Percentiles rank a stretch among this genome's conserved stretches.
Conservation (phyloP, 495 filamentous ascomycete species). For the Elasticomyces elasticus region DNA sequence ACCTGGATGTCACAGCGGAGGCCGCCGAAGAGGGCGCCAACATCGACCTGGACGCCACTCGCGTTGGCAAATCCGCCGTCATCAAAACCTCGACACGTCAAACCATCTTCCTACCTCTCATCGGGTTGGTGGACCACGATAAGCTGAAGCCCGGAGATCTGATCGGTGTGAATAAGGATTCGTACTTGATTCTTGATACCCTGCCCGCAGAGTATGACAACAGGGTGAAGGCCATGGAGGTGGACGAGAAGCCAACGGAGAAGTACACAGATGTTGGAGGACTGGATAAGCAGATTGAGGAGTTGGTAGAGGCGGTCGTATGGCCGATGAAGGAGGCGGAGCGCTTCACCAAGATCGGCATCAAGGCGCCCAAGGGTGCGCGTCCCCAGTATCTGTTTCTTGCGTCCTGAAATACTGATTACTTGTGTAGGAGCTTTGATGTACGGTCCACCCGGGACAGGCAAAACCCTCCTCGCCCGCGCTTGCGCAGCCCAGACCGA, state of each 20-base stretch:
- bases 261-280: constrained; percentile 98
- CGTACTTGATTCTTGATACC: constrained; percentile 96
- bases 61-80: constrained; percentile 94
- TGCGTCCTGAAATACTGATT: background rate
- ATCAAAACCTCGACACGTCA: constrained; percentile 99
- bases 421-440: constrained; percentile 69
- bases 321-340: constrained; percentile 99
- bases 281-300: constrained; percentile 97
- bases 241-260: constrained; percentile 98
- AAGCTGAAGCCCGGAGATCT: constrained; percentile 89
- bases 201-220: constrained; percentile 99
- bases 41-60: constrained; percentile 93
- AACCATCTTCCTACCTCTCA: constrained; percentile 97
- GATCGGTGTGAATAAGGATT: constrained; percentile 98
- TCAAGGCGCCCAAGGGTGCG: constrained; percentile 98
- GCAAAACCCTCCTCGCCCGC: constrained; percentile 93
- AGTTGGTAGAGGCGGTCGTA: constrained; percentile 97
- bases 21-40: constrained; percentile 96
- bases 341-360: constrained; percentile 97
- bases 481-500: constrained; percentile 97
- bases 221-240: constrained; percentile 99
- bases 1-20: constrained; percentile 92
- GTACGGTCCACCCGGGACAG: constrained; percentile 95
- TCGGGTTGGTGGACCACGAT: constrained; percentile 91
- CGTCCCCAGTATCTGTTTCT: background rate